Percentiles rank a stretch among this genome's conserved stretches.
Evolutionary conservation across 352 stramenopile genomes (phyloP).

Genomic region (Phytopythium boreale): DNA sequence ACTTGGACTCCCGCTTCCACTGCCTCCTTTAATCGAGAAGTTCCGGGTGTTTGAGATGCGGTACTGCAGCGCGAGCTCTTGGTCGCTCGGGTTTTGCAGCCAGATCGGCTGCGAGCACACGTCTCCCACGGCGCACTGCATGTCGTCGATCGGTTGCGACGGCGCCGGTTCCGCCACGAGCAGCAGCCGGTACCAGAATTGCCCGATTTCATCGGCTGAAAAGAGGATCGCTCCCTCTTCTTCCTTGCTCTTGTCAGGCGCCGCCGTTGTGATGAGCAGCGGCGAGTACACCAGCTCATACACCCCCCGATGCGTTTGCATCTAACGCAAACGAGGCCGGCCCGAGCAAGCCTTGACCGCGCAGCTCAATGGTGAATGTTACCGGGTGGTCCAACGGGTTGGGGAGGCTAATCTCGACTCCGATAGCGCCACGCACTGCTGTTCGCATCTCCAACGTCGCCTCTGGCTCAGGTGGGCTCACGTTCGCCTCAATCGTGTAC

Average conservation of each 20-base stretch:
- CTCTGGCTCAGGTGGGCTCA: constrained; percentile 69
- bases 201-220: constrained; percentile 84
- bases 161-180: constrained; percentile 60
- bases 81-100: constrained; percentile 89
- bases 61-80: constrained; percentile 72
- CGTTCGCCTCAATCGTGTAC: constrained; percentile 92
- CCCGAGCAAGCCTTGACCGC: constrained; percentile 86
- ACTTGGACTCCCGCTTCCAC: background rate
- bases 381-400: constrained; percentile 89
- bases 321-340: constrained; percentile 68
- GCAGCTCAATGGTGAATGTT: constrained; percentile 81
- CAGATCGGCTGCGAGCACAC: constrained; percentile 67
- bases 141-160: constrained; percentile 56
- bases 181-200: constrained; percentile 93
- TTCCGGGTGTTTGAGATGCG: constrained; percentile 81
- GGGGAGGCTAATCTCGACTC: constrained; percentile 86
- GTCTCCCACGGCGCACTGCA: constrained; percentile 84
- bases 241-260: background rate
- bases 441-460: constrained; percentile 83
- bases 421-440: constrained; percentile 76
- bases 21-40: constrained; percentile 73
- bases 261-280: constrained; percentile 44
- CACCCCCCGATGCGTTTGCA: constrained; percentile 55
- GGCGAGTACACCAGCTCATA: constrained; percentile 94
- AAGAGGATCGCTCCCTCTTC: constrained; percentile 88